Base-by-base conservation (phyloP, 192 early-diverging fungal species). In the Coemansia sp. region DNA sequence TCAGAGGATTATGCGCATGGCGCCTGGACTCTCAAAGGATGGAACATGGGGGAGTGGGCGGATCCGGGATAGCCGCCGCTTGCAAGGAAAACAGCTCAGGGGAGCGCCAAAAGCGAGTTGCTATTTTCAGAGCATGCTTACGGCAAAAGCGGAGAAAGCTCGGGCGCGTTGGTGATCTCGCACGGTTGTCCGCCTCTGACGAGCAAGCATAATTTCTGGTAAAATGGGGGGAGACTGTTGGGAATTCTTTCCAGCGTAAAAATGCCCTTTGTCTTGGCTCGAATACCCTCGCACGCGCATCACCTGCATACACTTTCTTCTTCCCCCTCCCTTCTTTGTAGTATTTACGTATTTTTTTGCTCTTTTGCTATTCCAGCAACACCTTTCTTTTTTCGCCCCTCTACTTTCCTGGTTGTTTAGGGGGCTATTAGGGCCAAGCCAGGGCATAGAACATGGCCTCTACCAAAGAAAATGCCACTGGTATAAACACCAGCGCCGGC, bases 361-460 rank as follows among this genome's bases (percentile, higher is more conserved):
- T n/a, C n/a, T 50, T 20, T 20, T 45, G 39, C 18, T 45, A 45
- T 2, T 45, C n/a, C 43, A 45, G 20, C 18, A 45, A 45, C 43
- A 20, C 21, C 12, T 50, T 23, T 11, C 10, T 8, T 25, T 26
- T 50, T 50, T 13, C 23, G 3, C 8, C 12, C 23, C 12, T n/a
- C 23, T 25, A 13, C 12, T 50, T 50, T 50, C 20, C 20, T 50
- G 20, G 23, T 50, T 25, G 9, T 45, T 45, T 18, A 45, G 43
- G 43, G 4, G 43, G 2, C 43, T 20, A 45, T 18, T 2, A 8
- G 4, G 42, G 42, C 42, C 42, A 45, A 45, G 43, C 43, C 43
- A 45, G 43, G 43, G 43, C 43, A 50, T 50, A 50, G 23, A 26
- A 26, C n/a, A 50, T 50, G 48, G 48, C 48, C 48, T 23, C 48